phyloP scores from a whole-genome alignment of 495 filamentous ascomycete genomes.

The Talaromyces adpressus region DNA sequence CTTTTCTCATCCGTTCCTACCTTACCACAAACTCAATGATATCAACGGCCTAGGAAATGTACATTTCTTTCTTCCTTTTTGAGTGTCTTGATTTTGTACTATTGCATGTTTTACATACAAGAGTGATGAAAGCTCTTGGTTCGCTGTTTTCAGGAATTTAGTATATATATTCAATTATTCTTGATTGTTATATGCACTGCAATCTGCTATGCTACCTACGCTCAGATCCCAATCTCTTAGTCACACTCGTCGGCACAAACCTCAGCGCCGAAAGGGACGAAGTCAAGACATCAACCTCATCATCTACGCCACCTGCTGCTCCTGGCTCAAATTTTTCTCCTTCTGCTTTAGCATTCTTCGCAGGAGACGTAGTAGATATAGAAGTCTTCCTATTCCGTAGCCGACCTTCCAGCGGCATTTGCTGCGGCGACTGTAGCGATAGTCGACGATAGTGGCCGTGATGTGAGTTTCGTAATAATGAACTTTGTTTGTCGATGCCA shows the following conservation, averaged over 20 bases:
- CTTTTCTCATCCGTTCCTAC: not conserved
- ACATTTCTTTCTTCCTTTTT: not conserved
- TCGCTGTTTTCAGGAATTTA: not conserved
- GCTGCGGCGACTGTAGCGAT: conserved; percentile 14
- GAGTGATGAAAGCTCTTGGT: not conserved
- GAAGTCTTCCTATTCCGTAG: conserved; percentile 30
- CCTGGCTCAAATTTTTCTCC: conserved; percentile 3
- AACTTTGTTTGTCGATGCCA: conserved; percentile 77
- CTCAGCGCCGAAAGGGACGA: conserved; percentile 75
- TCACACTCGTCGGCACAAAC: conserved; percentile 72
- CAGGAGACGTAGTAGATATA: conserved; percentile 18
- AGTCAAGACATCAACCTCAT: conserved; percentile 65
- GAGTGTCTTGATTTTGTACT: not conserved
- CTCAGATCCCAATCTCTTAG: conserved; percentile 17
- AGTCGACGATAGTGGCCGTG: conserved; percentile 24
- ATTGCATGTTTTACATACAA: not conserved
- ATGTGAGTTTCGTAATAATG: conserved; percentile 56
- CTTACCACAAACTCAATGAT: not conserved
- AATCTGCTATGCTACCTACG: conserved; percentile 4
- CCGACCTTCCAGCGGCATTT: conserved; percentile 29
- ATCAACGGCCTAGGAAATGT: not conserved
- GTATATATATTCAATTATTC: not conserved
- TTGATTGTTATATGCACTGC: not conserved
- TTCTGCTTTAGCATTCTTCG: not conserved
- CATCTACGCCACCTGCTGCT: conserved; percentile 10